Evolutionary conservation across 495 filamentous ascomycete species (phyloP), one percentile per base, ranked within the genome.

Genomic region (Durotheca rogersii): DNA sequence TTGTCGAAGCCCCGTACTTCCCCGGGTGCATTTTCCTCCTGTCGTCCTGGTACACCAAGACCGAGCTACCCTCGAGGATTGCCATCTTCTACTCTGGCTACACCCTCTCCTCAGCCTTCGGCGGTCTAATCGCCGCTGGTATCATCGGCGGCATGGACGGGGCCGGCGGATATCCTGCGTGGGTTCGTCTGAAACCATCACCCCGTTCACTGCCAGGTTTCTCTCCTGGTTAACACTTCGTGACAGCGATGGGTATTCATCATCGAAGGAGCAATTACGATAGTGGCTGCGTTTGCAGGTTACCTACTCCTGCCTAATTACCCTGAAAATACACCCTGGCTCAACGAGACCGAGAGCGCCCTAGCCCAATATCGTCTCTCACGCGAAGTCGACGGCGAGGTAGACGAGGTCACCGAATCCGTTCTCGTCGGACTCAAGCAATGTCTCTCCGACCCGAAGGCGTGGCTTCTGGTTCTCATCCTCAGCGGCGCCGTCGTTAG

Each of bases 201-300:
- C n/a, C n/a, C n/a, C n/a, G n/a, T n/a, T n/a, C n/a, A n/a, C n/a
- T n/a, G n/a, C n/a, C n/a, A n/a, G n/a, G n/a, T n/a, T n/a, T n/a
- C n/a, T n/a, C n/a, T n/a, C n/a, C n/a, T n/a, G n/a, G n/a, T n/a
- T n/a, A n/a, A n/a, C n/a, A n/a, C n/a, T n/a, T n/a, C n/a, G n/a
- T n/a, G n/a, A n/a, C n/a, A n/a, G n/a, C 67, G 80, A 37, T 84
- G 80, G 80, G 54, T 82, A 3, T 82, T 82, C 53, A 81, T 83
- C 32, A 69, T 82, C 37, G 79, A 82, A 56, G 79, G 80, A 7
- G 58, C 76, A 3, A 72, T 72, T 0, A 81, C 78, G 3, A 73
- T 62, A 18, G 25, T 30, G 1, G 34, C 55, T 21, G 43, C 49
- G 7, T 10, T 47, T n/a, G 33, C 18, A 5, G 54, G 44, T 12